A percentile compares a stretch with the other conserved stretches of the same genome.
phyloP scores from a whole-genome alignment of 495 filamentous ascomycete species.

The Bacidia gigantensis region DNA sequence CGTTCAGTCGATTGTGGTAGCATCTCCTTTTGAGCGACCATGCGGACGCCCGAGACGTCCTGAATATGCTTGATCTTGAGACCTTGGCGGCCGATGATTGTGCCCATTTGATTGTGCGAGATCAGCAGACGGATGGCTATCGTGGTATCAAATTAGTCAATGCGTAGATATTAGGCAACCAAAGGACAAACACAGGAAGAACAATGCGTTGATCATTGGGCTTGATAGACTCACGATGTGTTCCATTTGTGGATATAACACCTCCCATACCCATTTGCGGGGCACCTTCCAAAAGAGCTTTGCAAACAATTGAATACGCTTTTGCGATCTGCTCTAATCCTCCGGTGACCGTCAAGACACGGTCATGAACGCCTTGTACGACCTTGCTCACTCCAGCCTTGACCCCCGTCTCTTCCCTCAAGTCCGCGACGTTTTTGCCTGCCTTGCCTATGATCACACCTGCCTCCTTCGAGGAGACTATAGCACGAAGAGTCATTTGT shows the following conservation, averaged over 20 bases:
- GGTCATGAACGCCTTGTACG: slow-evolving; percentile 90
- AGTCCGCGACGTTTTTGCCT: slow-evolving; percentile 93
- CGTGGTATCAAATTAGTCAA: slow-evolving; percentile 1
- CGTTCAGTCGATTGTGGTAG: slow-evolving; percentile 97
- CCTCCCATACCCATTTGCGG: slow-evolving; percentile 92
- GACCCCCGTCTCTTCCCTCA: slow-evolving; percentile 93
- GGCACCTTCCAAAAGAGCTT: slow-evolving; percentile 80
- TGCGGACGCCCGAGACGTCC: slow-evolving; percentile 88
- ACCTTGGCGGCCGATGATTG: slow-evolving; percentile 91
- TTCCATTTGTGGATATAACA: slow-evolving; percentile 67
- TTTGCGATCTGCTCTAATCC: slow-evolving; percentile 70
- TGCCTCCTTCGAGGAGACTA: slow-evolving; percentile 96
- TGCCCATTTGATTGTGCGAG: slow-evolving; percentile 99
- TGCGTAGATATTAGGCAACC: neutral
- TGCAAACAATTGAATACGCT: slow-evolving; percentile 86
- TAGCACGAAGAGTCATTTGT: slow-evolving; percentile 84
- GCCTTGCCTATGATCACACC: slow-evolving; percentile 98
- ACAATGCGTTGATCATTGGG: neutral
- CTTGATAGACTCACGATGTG: slow-evolving; percentile 65
- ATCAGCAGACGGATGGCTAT: slow-evolving; percentile 91
- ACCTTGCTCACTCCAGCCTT: slow-evolving; percentile 98
- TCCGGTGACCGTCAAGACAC: slow-evolving; percentile 89
- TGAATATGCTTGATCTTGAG: slow-evolving; percentile 99
- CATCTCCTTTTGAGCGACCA: slow-evolving; percentile 99
- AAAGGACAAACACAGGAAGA: neutral